phyloP scores from a whole-genome alignment of 2,329 filamentous ascomycete genomes.

The Delphinella strobiligena region DNA sequence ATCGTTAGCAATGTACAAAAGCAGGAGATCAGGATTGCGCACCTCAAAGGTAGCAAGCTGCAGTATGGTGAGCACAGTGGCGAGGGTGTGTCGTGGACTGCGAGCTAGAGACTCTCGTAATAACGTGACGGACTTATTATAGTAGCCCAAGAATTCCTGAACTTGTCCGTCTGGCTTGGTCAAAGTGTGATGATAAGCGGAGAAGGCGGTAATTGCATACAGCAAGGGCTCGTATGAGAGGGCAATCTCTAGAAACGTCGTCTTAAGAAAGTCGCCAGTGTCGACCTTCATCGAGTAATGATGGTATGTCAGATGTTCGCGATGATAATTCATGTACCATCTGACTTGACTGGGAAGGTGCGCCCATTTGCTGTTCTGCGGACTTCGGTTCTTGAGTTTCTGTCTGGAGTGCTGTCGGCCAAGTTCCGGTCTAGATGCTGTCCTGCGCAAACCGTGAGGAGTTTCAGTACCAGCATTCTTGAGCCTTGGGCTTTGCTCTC shows the following conservation, averaged over 20 bases:
- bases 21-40: slow-evolving; percentile 12
- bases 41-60: slow-evolving; percentile 93
- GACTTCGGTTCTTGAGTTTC: slow-evolving; percentile 6
- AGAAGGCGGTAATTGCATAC: slow-evolving; percentile 77
- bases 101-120: slow-evolving; percentile 60
- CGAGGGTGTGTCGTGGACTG: slow-evolving; percentile 57
- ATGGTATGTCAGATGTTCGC: slow-evolving; percentile 63
- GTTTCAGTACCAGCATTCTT: slow-evolving; percentile 4
- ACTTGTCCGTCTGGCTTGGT: slow-evolving; percentile 60
- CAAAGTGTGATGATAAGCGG: slow-evolving; percentile 74
- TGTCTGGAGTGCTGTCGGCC: slow-evolving; percentile 8
- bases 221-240: slow-evolving; percentile 68
- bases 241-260: slow-evolving; percentile 59
- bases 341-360: slow-evolving; percentile 50
- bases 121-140: slow-evolving; percentile 73
- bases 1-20: slow-evolving; percentile 3
- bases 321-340: slow-evolving; percentile 68
- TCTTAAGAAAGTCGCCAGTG: slow-evolving; percentile 59
- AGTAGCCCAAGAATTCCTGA: slow-evolving; percentile 74
- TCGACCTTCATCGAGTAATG: slow-evolving; percentile 73
- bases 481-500: slow-evolving; percentile 2
- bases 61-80: slow-evolving; percentile 74
- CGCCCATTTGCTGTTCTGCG: slow-evolving; percentile 15
- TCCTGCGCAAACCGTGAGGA: slow-evolving; percentile 1
- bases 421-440: slow-evolving; percentile 6